A percentile compares a stretch with the other conserved stretches of the same genome.
phyloP scores from a whole-genome alignment of 441 rosid species.

The Daphne laureola region DNA sequence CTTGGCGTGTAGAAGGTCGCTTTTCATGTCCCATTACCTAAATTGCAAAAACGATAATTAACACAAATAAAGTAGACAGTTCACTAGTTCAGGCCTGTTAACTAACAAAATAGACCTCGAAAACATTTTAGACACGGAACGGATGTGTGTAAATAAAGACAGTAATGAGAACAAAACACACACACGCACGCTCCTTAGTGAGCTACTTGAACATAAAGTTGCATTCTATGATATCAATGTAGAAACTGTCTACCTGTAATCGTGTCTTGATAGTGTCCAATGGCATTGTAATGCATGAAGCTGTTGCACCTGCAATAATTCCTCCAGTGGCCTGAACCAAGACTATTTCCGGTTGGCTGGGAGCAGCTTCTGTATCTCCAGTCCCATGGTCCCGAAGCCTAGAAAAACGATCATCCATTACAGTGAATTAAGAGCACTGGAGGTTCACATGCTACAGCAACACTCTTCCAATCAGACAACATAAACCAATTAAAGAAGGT shows the following conservation, averaged over 20 bases:
- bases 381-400: constrained; percentile 56
- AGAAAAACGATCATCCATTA: constrained; percentile 14
- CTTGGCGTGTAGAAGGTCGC: constrained; percentile 58
- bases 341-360: constrained; percentile 45
- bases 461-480: too few relatives aligned
- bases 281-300: constrained; percentile 86
- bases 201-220: too few relatives aligned
- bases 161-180: too few relatives aligned
- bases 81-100: not conserved
- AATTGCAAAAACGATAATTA: constrained; percentile 13
- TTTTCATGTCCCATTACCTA: constrained; percentile 88
- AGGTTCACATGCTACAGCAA: too few relatives aligned
- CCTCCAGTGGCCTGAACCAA: constrained; percentile 86
- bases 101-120: too few relatives aligned
- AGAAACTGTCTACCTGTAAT: constrained; percentile 50
- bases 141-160: too few relatives aligned
- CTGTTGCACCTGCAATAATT: constrained; percentile 82
- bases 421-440: not conserved
- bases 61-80: not conserved
- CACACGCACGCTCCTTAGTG: too few relatives aligned
- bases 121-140: too few relatives aligned
- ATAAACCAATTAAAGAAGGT: too few relatives aligned
- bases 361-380: constrained; percentile 33
- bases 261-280: constrained; percentile 92
- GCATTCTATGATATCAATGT: constrained; percentile 3